Base-by-base conservation (phyloP, 2,329 filamentous ascomycete species). In the Seiridium cupressi region DNA sequence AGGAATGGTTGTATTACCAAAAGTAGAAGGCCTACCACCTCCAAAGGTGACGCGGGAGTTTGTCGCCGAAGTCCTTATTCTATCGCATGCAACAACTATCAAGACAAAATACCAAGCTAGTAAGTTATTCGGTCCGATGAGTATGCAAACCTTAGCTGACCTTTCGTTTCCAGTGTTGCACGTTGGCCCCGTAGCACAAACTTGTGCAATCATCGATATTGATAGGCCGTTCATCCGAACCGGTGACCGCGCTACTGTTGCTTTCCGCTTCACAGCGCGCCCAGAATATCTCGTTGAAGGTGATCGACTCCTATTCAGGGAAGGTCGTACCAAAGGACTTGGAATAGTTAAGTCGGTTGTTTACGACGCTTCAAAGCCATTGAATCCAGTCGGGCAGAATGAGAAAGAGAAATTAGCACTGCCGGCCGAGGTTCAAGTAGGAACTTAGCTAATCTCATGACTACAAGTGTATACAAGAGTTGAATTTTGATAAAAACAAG, bases 21-120 rank as follows among this genome's bases (percentile, higher is more conserved):
- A 93, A 72, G 76, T 89, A 10, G 91, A 96, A 56, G 87, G 87
- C 57, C 83, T 90, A 63, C 85, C 89, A 0, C 80, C 71, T 68
- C 91, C 79, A 64, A 95, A 88, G 65, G 91, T 92, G 9, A 85
- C 89, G 70, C 80, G 84, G 40, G 90, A 93, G 71, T 94, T 94
- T 69, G 80, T 93, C 47, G 91, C 91, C 10, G 91, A 94, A 75
- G 95, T 99, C 1, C 82, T 99, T 31, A 98, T 99, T 66, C 82
- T 99, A 5, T 96, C 91, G 3, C 95, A 99, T 70, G 93, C 94
- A 0, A 99, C 95, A 0, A 99, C 95, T 48, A 99, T 99, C 75
- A 95, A 96, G 75, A 92, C 89, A 0, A 94, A 93, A 69, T 99
- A 99, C 66, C 95, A 99, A 78, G 95, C 95, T 0, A 99, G 55